Conservation (phyloP, 768 basidiomycete species). For the Phylloporus sp. region DNA sequence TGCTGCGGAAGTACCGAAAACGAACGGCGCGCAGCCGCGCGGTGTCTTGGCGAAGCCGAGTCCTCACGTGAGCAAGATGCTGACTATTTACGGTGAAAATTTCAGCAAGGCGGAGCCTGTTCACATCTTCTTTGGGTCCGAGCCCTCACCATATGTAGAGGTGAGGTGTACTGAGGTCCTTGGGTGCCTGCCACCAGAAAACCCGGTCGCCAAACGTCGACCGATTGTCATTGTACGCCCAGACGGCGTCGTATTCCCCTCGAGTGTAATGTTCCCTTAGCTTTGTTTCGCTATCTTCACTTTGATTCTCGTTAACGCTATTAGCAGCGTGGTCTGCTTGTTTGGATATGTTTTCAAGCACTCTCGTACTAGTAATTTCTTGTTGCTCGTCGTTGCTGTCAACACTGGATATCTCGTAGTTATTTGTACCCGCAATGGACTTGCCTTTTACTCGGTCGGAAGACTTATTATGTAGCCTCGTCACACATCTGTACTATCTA, state of each 20-base stretch:
- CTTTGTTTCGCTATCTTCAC: constrained; percentile 16
- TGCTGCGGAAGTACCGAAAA: constrained; percentile 76
- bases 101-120: constrained; percentile 80
- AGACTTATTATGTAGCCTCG: constrained; percentile 31
- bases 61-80: constrained; percentile 71
- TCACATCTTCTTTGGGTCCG: constrained; percentile 80
- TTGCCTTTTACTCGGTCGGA: constrained; percentile 19
- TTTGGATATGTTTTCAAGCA: constrained; percentile 15
- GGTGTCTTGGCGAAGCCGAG: constrained; percentile 71
- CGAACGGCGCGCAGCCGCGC: constrained; percentile 59
- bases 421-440: constrained; percentile 32
- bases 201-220: constrained; percentile 59
- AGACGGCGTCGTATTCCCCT: constrained; percentile 87
- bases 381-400: constrained; percentile 19
- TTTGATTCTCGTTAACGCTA: constrained; percentile 17
- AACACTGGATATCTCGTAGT: constrained; percentile 28
- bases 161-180: constrained; percentile 83
- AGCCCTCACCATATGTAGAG: constrained; percentile 83
- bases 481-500: constrained; percentile 23
- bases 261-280: constrained; percentile 76
- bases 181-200: constrained; percentile 75
- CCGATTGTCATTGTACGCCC: constrained; percentile 78
- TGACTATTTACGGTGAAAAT: constrained; percentile 87
- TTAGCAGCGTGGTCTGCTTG: constrained; percentile 28
- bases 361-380: constrained; percentile 22